Percentiles rank a stretch among this genome's conserved stretches.
phyloP scores from a whole-genome alignment of 1,284 basidiomycete species.

The Cerioporus squamosus region DNA sequence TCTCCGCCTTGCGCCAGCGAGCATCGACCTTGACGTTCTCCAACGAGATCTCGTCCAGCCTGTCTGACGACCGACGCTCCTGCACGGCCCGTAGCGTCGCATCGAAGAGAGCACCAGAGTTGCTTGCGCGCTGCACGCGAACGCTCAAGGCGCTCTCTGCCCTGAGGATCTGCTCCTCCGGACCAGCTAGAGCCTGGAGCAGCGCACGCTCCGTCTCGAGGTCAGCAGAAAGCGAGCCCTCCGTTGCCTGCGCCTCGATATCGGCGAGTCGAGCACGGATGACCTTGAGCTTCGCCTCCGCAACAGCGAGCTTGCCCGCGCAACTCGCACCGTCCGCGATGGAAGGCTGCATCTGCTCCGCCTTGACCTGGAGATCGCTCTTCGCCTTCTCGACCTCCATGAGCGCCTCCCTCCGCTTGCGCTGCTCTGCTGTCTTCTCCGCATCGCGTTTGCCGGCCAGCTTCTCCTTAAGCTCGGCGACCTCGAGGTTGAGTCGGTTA shows the following conservation, averaged over 20 bases:
- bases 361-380: conserved; percentile 69
- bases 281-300: conserved; percentile 71
- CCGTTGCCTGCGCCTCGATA: conserved; percentile 54
- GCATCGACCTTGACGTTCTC: conserved; percentile 79
- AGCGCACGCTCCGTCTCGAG: conserved; percentile 76
- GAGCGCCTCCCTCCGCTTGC: conserved; percentile 70
- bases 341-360: conserved; percentile 67
- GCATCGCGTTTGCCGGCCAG: conserved; percentile 68
- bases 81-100: conserved; percentile 82
- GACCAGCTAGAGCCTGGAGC: conserved; percentile 67
- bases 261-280: conserved; percentile 72
- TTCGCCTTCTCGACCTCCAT: conserved; percentile 74
- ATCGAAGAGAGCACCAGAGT: conserved; percentile 82
- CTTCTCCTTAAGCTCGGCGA: conserved; percentile 86
- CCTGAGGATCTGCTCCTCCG: conserved; percentile 73
- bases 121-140: conserved; percentile 71
- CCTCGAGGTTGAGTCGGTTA: conserved; percentile 82
- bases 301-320: conserved; percentile 75
- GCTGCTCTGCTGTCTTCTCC: conserved; percentile 65
- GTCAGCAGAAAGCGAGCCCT: conserved; percentile 53
- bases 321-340: conserved; percentile 82
- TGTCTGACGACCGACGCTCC: conserved; percentile 74
- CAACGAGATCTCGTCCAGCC: conserved; percentile 73
- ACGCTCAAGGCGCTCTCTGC: conserved; percentile 63
- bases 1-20: conserved; percentile 66